A percentile compares a stretch with the other conserved stretches of the same genome.
Evolutionary conservation across 2,329 filamentous ascomycete genomes (phyloP).

Genomic region (Cryoendolithus antarcticus): DNA sequence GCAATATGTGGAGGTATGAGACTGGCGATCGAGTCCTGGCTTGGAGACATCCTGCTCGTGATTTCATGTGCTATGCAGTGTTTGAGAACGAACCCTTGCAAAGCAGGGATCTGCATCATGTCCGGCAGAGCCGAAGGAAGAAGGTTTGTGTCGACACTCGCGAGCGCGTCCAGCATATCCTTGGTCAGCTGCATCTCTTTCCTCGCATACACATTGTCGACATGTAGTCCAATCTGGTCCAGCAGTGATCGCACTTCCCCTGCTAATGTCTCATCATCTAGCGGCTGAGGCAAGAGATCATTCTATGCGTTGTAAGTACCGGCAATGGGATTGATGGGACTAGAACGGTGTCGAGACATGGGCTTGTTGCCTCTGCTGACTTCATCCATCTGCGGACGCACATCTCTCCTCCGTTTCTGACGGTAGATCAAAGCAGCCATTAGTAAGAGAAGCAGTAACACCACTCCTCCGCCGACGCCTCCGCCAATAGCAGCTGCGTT

Average conservation of each 20-base stretch:
- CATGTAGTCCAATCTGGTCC: slow-evolving; percentile 23
- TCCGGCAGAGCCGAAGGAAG: neutral
- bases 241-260: slow-evolving; percentile 19
- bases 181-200: neutral
- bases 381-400: no score
- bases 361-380: no score
- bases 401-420: no score
- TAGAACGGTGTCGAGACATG: no score
- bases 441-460: no score
- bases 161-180: neutral
- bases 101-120: neutral
- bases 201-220: slow-evolving; percentile 25
- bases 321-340: no score
- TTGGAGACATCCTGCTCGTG: neutral
- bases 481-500: no score
- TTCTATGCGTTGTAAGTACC: no score
- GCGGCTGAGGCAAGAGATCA: slow-evolving; percentile 9
- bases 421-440: no score
- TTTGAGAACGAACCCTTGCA: slow-evolving; percentile 1
- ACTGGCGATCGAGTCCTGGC: neutral
- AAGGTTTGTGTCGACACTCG: slow-evolving; percentile 1
- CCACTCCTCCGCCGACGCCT: no score
- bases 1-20: no score
- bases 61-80: slow-evolving; percentile 3
- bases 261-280: slow-evolving; percentile 20